phyloP scores from a whole-genome alignment of 257 asterid genomes.

The Solanum acaule region DNA sequence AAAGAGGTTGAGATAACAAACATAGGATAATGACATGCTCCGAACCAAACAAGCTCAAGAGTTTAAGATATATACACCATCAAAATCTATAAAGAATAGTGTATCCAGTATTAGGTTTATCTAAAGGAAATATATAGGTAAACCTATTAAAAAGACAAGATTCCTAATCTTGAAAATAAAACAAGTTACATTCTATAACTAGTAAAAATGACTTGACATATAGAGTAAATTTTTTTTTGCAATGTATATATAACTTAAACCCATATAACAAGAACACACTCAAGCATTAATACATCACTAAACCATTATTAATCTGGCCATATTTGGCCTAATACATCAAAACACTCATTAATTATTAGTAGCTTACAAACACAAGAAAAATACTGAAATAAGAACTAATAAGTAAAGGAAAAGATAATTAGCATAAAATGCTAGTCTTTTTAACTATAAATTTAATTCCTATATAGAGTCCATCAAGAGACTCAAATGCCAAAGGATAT shows the following conservation, averaged over 20 bases:
- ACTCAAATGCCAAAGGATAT: constrained; percentile 66
- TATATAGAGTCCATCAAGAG: neutral
- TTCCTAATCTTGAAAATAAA: neutral
- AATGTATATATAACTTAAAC: neutral
- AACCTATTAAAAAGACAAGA: neutral
- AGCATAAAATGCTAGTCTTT: neutral
- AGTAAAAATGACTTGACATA: too few species aligned
- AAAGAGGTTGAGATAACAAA: neutral
- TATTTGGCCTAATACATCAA: neutral
- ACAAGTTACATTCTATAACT: neutral
- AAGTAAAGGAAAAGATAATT: neutral
- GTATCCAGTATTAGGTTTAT: neutral
- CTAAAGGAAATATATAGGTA: neutral
- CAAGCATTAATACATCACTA: neutral
- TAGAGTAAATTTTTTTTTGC: too few species aligned
- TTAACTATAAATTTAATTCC: neutral
- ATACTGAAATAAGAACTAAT: neutral
- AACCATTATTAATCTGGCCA: neutral
- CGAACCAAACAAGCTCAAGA: neutral
- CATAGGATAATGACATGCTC: neutral
- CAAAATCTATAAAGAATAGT: neutral
- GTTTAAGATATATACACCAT: neutral
- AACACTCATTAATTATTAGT: neutral
- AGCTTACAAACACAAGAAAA: neutral
- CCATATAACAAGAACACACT: neutral